These are phyloP conservation scores for Laguncularia racemosa DNA, from an alignment of 345 rosid genomes.

Conservation along the genomic window DNA sequence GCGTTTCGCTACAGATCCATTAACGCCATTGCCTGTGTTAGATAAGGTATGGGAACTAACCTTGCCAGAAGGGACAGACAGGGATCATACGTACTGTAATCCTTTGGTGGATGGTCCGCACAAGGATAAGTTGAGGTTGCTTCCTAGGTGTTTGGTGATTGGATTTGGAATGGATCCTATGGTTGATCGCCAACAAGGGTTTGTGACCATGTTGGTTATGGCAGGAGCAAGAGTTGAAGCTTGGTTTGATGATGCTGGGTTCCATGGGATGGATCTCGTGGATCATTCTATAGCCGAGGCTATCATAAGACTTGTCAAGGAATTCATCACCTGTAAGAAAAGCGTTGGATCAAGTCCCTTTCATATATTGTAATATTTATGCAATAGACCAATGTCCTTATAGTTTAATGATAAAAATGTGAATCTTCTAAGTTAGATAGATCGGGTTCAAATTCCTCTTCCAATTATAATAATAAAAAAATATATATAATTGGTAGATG, in stretches of 20 bases:
- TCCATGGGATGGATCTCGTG: conserved; percentile 25
- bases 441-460: no score
- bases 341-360: no score
- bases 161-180: conserved; percentile 24
- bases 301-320: conserved; percentile 22
- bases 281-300: conserved; percentile 24
- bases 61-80: conserved; percentile 20
- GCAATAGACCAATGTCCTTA: no score
- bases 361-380: no score
- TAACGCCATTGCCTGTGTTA: conserved; percentile 26
- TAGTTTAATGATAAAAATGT: no score
- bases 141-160: conserved; percentile 27
- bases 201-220: conserved; percentile 18
- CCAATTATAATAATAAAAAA: no score
- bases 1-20: conserved; percentile 13
- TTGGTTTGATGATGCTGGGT: conserved; percentile 28
- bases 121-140: conserved; percentile 11
- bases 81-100: conserved; percentile 31
- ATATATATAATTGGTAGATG: no score
- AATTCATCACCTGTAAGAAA: conserved; percentile 6
- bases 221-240: conserved; percentile 31
- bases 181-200: conserved; percentile 28
- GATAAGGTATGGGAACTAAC: conserved; percentile 24
- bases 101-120: conserved; percentile 21
- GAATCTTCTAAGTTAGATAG: no score